Percentiles rank a stretch among this genome's conserved stretches.
Evolutionary conservation across 1,139 yeast species (phyloP).

Genomic region (Arxiozyma telluris): DNA sequence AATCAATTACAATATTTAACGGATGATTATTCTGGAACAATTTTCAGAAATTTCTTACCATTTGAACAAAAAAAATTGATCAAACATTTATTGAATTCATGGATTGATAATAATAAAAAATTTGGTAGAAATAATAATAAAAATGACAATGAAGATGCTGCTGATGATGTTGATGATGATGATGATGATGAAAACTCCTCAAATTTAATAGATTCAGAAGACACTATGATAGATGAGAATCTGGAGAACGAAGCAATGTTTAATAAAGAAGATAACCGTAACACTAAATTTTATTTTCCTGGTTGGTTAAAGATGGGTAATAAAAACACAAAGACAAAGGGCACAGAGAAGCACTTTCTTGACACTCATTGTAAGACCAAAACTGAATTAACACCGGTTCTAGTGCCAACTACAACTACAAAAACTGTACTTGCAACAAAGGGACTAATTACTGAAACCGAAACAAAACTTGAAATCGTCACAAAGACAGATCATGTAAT

Average conservation of each 20-base stretch:
- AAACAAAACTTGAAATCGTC: constrained; percentile 7
- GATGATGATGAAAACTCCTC: background rate
- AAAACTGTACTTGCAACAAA: constrained; percentile 1
- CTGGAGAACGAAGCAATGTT: background rate
- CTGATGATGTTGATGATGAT: background rate
- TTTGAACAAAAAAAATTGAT: constrained; percentile 10
- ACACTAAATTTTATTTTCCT: constrained; percentile 1
- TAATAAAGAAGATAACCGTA: background rate
- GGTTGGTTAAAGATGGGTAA: constrained; percentile 6
- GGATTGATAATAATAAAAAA: background rate
- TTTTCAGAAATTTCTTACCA: constrained; percentile 10
- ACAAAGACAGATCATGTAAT: constrained; percentile 10
- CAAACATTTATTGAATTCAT: constrained; percentile 4
- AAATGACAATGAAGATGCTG: background rate
- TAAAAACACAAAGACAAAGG: constrained; percentile 6
- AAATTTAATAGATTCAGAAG: background rate
- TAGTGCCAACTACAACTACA: constrained; percentile 8
- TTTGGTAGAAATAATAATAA: too few species aligned
- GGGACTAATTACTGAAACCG: background rate
- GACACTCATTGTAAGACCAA: constrained; percentile 1
- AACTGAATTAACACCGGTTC: constrained; percentile 8
- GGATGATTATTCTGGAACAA: constrained; percentile 4
- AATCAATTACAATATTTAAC: constrained; percentile 5
- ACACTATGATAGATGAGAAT: background rate
- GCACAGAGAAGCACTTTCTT: constrained; percentile 4